Evolutionary conservation across 352 stramenopile genomes (phyloP), one percentile per base, ranked within the genome.

Genomic region (Phytophthora pluvialis): DNA sequence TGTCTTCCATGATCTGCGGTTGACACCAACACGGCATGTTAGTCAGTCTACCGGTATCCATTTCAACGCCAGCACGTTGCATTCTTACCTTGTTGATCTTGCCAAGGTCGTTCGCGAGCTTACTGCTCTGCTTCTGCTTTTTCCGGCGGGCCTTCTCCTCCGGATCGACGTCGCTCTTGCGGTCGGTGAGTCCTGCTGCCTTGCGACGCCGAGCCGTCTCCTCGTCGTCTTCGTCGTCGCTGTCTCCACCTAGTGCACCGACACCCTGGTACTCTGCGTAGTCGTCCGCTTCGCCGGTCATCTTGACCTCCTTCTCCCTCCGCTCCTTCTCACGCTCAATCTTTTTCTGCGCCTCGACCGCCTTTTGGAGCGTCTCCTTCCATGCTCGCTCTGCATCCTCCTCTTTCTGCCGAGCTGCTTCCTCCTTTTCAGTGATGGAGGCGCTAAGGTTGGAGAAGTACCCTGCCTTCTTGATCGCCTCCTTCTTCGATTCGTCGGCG

Each of bases 391-490:
- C 73, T 0, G 71, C 73, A 5, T 82, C 72, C 15, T 76, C 49
- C 33, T 89, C 81, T 46, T 72, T 78, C n/a, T 73, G 54, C 12
- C 66, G 64, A 43, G 77, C 80, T 11, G 56, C 57, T 32, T 66
- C 65, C 36, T 87, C 81, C 26, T 77, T 81, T 13, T 81, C 83
- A 25, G 74, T 87, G 38, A 91, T 74, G 7, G 81, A 86, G 1
- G 83, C 86, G 42, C 86, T 94, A 11, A 94, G 49, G 39, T 92
- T 86, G 5, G 69, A 64, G 36, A 94, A 94, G 50, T 92, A 92
- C 1, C 77, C 80, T 10, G 52, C 32, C 7, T 69, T 64, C 46
- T 72, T 75, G 12, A 70, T 48, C 2, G 38, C 29, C 7, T 64
- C 46, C 12, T 70, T 67, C 28, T 70, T 69, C 1, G 35, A 32